Percentiles rank a stretch among this genome's conserved stretches.
Evolutionary conservation across 164 flowering plant genomes (phyloP).

Genomic region (Platanus orientalis): DNA sequence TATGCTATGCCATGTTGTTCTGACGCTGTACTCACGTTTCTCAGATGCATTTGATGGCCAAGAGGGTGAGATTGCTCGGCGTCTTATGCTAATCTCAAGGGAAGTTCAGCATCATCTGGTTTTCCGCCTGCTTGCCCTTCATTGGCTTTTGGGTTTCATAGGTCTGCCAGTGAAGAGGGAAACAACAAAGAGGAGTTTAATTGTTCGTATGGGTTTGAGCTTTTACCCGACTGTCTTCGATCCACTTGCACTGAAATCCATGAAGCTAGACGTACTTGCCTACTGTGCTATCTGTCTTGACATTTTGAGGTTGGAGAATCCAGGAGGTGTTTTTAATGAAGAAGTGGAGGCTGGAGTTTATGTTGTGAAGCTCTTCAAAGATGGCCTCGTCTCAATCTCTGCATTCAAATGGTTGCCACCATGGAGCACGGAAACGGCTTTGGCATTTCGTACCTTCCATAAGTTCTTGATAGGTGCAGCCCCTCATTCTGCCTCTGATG

Average conservation of each 20-base stretch:
- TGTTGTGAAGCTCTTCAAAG: slow-evolving; percentile 59
- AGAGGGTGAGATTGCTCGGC: slow-evolving; percentile 57
- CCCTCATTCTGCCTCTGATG: slow-evolving; percentile 48
- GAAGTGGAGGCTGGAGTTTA: slow-evolving; percentile 19
- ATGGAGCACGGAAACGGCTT: slow-evolving; percentile 86
- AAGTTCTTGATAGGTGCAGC: slow-evolving; percentile 70
- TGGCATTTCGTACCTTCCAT: slow-evolving; percentile 77
- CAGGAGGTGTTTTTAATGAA: slow-evolving; percentile 14
- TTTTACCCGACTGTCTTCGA: slow-evolving; percentile 78
- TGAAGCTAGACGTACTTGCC: slow-evolving; percentile 83
- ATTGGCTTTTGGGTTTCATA: slow-evolving; percentile 77
- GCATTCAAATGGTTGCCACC: slow-evolving; percentile 90
- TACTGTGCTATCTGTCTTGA: slow-evolving; percentile 40
- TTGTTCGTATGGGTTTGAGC: slow-evolving; percentile 38
- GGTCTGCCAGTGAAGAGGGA: slow-evolving; percentile 28
- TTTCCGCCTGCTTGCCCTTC: slow-evolving; percentile 73
- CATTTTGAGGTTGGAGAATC: slow-evolving; percentile 14
- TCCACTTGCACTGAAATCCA: slow-evolving; percentile 74
- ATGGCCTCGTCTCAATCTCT: slow-evolving; percentile 72
- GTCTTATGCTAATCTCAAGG: slow-evolving; percentile 58
- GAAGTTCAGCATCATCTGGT: slow-evolving; percentile 63
- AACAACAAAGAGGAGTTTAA: slow-evolving; percentile 26
- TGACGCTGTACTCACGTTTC: slow-evolving; percentile 59
- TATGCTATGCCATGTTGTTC: slow-evolving; percentile 69
- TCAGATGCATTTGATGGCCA: slow-evolving; percentile 76